Evolutionary conservation across 192 early-diverging fungal species (phyloP), one percentile per base, ranked within the genome.

Genomic region (Backusella morwellensis): DNA sequence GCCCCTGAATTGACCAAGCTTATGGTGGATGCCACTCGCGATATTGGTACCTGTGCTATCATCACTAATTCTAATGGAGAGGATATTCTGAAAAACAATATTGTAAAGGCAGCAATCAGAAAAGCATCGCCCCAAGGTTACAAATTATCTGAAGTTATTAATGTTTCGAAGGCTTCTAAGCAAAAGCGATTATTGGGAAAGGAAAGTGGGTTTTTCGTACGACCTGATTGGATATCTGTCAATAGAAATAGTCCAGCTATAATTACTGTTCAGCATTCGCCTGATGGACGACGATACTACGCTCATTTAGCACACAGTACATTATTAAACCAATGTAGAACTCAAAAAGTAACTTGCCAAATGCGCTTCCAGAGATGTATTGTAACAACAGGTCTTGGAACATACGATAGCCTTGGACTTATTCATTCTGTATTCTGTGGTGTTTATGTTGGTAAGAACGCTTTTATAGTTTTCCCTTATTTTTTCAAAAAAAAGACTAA

Each of bases 131-230:
- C 77, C 71, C 85, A 70, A 71, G 50, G 73, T 1, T 70, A 35
- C 35, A 74, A 75, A n/a, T 84, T 95, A 77, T 93, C 95, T 7
- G 77, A 78, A 0, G 71, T 90, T 21, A 81, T 93, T 66, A 90
- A 90, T 69, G 75, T 92, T 36, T 79, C 84, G 78, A 93, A 93
- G 82, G 88, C 90, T 0, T 81, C 94, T 12, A 94, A 94, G 78
- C 78, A 85, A 32, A 82, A 84, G 38, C 89, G 88, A 70, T 77
- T 84, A 21, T 66, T 93, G 70, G 77, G 87, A 29, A 89, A 90
- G 47, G 91, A 92, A 66, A 86, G 87, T 66, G 87, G 87, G 41
- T 88, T 87, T 44, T 75, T 84, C 34, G 81, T 88, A 32, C 71
- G 78, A 35, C 84, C 84, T 35, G 89, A 91, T 73, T 92, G 90